Percentiles rank a stretch among this genome's conserved stretches.
phyloP scores from a whole-genome alignment of 2,329 filamentous ascomycete species.

The Trichoderma sp. region DNA sequence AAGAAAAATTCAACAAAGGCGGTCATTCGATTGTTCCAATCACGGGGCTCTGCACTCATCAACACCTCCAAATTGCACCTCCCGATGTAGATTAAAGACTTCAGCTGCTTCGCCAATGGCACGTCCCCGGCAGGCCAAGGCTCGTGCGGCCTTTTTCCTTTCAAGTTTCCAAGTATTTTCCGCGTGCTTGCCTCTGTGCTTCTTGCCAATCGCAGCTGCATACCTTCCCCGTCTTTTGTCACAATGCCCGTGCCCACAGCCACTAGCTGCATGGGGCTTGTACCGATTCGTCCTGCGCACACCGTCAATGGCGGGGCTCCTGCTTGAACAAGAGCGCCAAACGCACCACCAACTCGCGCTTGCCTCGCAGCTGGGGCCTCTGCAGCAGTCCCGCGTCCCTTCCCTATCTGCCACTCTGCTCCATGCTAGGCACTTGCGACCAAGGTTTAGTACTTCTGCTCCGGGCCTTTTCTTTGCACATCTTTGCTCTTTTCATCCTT shows the following conservation, averaged over 20 bases:
- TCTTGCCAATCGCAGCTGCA: not conserved
- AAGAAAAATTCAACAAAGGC: not conserved
- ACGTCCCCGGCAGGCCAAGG: not conserved
- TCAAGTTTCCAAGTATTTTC: not conserved
- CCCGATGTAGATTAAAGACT: not conserved
- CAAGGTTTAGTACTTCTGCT: not conserved
- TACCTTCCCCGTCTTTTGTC: slow-evolving; percentile 9
- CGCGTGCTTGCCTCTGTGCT: not conserved
- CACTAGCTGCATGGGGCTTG: slow-evolving; percentile 7
- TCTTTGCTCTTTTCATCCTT: slow-evolving; percentile 25
- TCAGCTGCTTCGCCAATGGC: not conserved
- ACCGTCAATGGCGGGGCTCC: slow-evolving; percentile 11
- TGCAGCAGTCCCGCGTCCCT: slow-evolving; percentile 3
- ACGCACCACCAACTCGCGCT: slow-evolving; percentile 10
- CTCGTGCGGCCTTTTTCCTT: slow-evolving; percentile 4
- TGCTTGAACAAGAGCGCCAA: not conserved
- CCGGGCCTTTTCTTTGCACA: slow-evolving; percentile 18
- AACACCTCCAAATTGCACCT: not conserved
- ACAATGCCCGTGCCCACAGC: slow-evolving; percentile 5
- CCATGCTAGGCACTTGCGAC: not conserved
- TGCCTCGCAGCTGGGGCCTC: slow-evolving; percentile 3
- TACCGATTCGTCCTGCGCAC: not conserved
- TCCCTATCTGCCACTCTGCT: not conserved
- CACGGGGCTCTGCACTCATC: not conserved
- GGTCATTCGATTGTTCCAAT: not conserved